Conservation (phyloP, 192 early-diverging fungal species). For the Entomortierella lignicola region DNA sequence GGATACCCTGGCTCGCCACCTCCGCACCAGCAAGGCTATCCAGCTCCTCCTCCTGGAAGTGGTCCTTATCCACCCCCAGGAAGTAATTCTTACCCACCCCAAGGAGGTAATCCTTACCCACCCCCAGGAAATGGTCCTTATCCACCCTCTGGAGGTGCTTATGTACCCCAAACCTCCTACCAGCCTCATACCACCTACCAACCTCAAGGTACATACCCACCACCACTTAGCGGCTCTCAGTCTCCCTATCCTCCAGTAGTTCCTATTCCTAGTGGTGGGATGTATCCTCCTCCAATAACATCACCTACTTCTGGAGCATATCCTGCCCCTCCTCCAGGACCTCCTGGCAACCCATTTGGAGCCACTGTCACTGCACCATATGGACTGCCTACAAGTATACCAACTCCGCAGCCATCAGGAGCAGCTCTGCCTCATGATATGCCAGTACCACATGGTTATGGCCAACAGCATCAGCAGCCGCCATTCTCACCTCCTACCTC, state of each 20-base stretch:
- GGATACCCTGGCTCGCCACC: background rate
- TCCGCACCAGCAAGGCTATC: slow-evolving; percentile 6
- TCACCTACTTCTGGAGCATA: slow-evolving; percentile 9
- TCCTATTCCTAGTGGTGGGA: slow-evolving; percentile 2
- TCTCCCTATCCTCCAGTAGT: slow-evolving; percentile 5
- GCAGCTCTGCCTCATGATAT: slow-evolving; percentile 8
- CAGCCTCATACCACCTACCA: background rate
- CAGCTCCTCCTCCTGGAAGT: slow-evolving; percentile 9
- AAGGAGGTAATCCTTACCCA: slow-evolving; percentile 1
- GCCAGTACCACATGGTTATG: slow-evolving; percentile 22
- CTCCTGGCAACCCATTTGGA: slow-evolving; percentile 16
- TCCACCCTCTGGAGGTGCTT: background rate
- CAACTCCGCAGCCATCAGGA: slow-evolving; percentile 25
- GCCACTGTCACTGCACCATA: slow-evolving; percentile 10
- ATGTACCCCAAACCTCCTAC: background rate
- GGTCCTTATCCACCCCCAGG: slow-evolving; percentile 6
- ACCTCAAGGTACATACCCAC: slow-evolving; percentile 8
- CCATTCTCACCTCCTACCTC: background rate
- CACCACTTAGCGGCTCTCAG: background rate
- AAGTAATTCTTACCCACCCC: background rate
- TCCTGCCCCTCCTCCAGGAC: slow-evolving; percentile 20
- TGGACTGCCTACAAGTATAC: background rate
- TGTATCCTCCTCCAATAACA: slow-evolving; percentile 35
- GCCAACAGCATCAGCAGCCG: background rate
- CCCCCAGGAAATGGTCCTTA: slow-evolving; percentile 3